Conservation (phyloP, 2,329 filamentous ascomycete genomes). For the Hypoxylon sp. region DNA sequence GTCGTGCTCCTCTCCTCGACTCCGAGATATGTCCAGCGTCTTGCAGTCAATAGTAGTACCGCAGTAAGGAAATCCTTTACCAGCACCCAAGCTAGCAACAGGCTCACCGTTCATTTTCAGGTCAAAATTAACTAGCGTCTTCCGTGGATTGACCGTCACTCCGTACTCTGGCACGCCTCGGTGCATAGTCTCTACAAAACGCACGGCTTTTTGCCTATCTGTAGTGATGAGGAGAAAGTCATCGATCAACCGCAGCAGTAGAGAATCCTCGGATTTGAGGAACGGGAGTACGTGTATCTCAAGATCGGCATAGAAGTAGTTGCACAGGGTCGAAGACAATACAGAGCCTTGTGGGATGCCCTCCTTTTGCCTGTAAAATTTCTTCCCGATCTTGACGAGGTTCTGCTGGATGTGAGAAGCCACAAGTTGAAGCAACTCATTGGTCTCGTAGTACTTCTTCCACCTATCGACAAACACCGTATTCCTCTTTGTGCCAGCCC, state of each 20-base stretch:
- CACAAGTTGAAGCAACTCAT: conserved; percentile 73
- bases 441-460: conserved; percentile 63
- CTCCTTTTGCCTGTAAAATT: conserved; percentile 83
- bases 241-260: conserved; percentile 86
- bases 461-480: conserved; percentile 80
- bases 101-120: conserved; percentile 61
- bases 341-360: conserved; percentile 96
- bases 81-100: conserved; percentile 57
- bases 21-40: conserved; percentile 78
- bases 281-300: conserved; percentile 76
- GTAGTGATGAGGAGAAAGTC: conserved; percentile 91
- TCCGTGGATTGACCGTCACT: conserved; percentile 75
- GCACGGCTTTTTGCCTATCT: conserved; percentile 68
- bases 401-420: conserved; percentile 84
- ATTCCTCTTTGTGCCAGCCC: conserved; percentile 61
- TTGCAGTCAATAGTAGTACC: conserved; percentile 78
- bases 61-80: conserved; percentile 81
- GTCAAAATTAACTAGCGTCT: conserved; percentile 87
- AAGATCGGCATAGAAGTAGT: conserved; percentile 92
- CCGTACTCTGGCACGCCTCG: conserved; percentile 80
- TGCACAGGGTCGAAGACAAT: conserved; percentile 86
- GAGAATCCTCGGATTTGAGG: conserved; percentile 61
- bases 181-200: conserved; percentile 84
- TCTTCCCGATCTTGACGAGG: conserved; percentile 86
- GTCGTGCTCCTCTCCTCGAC: conserved; percentile 58